Conservation (phyloP, 768 basidiomycete species). For the Lyophyllum decastes region DNA sequence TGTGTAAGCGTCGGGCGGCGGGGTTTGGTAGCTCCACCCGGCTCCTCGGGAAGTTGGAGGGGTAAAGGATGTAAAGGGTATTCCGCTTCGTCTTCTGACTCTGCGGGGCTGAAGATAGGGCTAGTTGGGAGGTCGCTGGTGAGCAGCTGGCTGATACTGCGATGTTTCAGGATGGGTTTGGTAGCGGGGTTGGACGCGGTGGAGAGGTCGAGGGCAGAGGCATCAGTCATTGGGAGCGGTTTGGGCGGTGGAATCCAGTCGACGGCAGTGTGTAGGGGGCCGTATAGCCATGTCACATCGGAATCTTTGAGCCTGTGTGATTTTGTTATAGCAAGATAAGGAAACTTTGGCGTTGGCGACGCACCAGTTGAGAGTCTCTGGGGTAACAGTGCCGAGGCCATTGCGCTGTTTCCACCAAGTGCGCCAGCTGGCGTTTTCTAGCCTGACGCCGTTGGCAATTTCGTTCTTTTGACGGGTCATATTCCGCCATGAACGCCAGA, state of each 20-base stretch:
- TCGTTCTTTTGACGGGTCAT: slow-evolving; percentile 99
- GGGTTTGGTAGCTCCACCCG: slow-evolving; percentile 9
- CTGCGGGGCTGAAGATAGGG: slow-evolving; percentile 61
- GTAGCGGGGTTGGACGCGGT: slow-evolving; percentile 25
- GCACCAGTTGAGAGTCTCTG: slow-evolving; percentile 98
- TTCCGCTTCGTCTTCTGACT: slow-evolving; percentile 49
- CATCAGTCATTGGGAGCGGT: slow-evolving; percentile 39
- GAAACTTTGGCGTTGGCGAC: slow-evolving; percentile 35
- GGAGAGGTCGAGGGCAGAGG: slow-evolving; percentile 51
- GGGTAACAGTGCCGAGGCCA: slow-evolving; percentile 90
- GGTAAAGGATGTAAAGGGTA: background rate
- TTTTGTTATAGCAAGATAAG: slow-evolving; percentile 3
- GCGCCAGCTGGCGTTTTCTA: slow-evolving; percentile 98
- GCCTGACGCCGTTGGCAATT: slow-evolving; percentile 90
- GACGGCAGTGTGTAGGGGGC: slow-evolving; percentile 92
- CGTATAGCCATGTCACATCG: slow-evolving; percentile 99
- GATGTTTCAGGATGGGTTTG: slow-evolving; percentile 96
- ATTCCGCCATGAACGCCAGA: slow-evolving; percentile 97
- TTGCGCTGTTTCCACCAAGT: slow-evolving; percentile 99
- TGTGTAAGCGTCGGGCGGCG: slow-evolving; percentile 68
- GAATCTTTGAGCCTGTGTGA: slow-evolving; percentile 92
- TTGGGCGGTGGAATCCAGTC: slow-evolving; percentile 65
- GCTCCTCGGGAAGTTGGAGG: slow-evolving; percentile 12
- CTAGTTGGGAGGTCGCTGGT: slow-evolving; percentile 67
- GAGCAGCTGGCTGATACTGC: slow-evolving; percentile 89